Percentiles rank a stretch among this genome's conserved stretches.
Conservation (phyloP, 1,139 yeast species). For the Yamadazyma diddensiae region DNA sequence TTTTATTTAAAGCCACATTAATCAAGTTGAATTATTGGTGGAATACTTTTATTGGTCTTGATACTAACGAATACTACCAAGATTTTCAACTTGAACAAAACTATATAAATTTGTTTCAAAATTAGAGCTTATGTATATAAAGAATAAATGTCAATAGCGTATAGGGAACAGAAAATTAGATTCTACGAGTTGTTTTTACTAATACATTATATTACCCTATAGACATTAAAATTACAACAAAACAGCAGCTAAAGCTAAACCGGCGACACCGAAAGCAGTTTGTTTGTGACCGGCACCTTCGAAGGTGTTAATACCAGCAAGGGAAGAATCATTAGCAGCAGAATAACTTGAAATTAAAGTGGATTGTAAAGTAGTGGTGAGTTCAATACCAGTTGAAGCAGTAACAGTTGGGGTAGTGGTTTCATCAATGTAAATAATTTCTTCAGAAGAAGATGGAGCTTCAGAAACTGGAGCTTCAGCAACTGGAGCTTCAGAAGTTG, state of each 20-base stretch:
- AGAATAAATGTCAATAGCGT: not conserved
- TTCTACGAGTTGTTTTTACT: not conserved
- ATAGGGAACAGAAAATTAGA: not conserved
- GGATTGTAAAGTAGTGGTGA: slow-evolving; percentile 32
- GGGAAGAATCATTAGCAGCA: slow-evolving; percentile 9
- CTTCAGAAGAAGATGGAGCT: slow-evolving; percentile 21
- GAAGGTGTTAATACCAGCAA: slow-evolving; percentile 22
- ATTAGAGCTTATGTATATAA: no score
- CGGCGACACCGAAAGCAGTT: slow-evolving; percentile 36
- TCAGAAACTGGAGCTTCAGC: no score
- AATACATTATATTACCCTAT: slow-evolving; percentile 4
- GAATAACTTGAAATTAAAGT: slow-evolving; percentile 27
- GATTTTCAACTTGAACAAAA: slow-evolving; percentile 17
- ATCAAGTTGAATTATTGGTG: slow-evolving; percentile 57
- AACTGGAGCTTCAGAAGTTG: no score
- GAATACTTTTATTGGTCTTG: slow-evolving; percentile 72
- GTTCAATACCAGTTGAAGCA: slow-evolving; percentile 34
- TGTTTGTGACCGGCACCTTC: slow-evolving; percentile 30
- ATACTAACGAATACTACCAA: slow-evolving; percentile 17
- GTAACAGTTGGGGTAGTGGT: slow-evolving; percentile 36
- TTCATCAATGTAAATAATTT: slow-evolving; percentile 23
- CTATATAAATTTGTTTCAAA: slow-evolving; percentile 15
- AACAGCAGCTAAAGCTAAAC: slow-evolving; percentile 42
- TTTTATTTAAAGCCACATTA: slow-evolving; percentile 50
- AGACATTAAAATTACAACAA: slow-evolving; percentile 28